Base-by-base conservation (phyloP, 805 yeast species). In the Lachancea fermentati region DNA sequence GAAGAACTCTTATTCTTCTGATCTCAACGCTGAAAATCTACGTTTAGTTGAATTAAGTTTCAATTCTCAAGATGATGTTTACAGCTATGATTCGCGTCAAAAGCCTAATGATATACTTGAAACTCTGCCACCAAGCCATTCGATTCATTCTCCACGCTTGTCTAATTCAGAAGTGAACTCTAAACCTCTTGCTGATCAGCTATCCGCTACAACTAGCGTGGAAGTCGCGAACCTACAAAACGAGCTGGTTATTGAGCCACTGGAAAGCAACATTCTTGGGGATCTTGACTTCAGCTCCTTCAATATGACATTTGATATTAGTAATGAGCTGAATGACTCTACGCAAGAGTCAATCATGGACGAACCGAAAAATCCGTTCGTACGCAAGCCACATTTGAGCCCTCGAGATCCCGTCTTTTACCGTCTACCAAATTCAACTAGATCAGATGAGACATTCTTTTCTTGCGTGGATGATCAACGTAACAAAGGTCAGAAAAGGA, bases 281-380 rank as follows among this genome's bases (percentile, higher is more conserved):
- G 63, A 59, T 24, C 35, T 58, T 15, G 62, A 60, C 11, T 60
- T 60, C 32, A 57, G 64, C 39, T 55, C 62, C 8, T 60, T 60
- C 35, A 46, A 54, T 36, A 51, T 60, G 49, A 51, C 62, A 4
- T 59, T 60, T 39, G 57, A 56, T 26, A 47, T 33, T n/a, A 39
- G 50, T 13, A 37, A 32, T 18, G 39, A 39, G 18, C 33, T 35
- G 13, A 33, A 31, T 19, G 41, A 45, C 13, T 16, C 32, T 9
- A 39, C 43, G 8, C 19, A 36, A 16, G 17, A 31, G 14, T 26
- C 19, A 32, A 22, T 14, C 16, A 32, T 30, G 4, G 48, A 46
- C 8, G 42, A 39, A 5, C 34, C 5, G 8, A 26, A 41, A n/a
- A 44, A 42, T 19, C 26, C 42, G 16, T 32, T 40, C 32, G 29